Percentiles rank a stretch among this genome's conserved stretches.
Conservation (phyloP, 2,329 filamentous ascomycete species). For the Lachnellula arida region DNA sequence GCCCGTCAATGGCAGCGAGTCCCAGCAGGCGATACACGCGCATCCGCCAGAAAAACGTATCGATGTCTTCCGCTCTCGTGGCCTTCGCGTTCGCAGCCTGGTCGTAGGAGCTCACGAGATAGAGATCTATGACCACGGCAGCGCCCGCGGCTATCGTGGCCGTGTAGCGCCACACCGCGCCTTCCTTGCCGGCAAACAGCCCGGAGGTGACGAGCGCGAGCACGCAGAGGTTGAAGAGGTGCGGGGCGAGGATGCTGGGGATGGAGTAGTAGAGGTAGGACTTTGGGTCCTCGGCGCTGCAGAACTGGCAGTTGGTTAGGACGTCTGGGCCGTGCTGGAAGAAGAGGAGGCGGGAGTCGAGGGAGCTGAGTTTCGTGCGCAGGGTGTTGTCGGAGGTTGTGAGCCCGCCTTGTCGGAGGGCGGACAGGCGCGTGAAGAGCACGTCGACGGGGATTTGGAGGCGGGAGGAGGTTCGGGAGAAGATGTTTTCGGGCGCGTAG, state of each 20-base stretch:
- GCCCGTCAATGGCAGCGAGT: slow-evolving; percentile 60
- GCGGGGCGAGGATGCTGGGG: slow-evolving; percentile 68
- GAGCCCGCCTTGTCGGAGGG: slow-evolving; percentile 48
- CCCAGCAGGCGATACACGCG: slow-evolving; percentile 57
- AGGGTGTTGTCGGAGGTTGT: slow-evolving; percentile 60
- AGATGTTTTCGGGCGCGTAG: slow-evolving; percentile 76
- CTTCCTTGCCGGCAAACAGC: slow-evolving; percentile 57
- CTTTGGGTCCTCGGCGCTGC: slow-evolving; percentile 61
- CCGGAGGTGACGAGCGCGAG: slow-evolving; percentile 71
- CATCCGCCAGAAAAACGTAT: slow-evolving; percentile 68
- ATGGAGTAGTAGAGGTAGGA: slow-evolving; percentile 79
- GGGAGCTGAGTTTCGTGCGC: slow-evolving; percentile 61
- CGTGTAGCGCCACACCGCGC: slow-evolving; percentile 62
- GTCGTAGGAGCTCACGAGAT: slow-evolving; percentile 60
- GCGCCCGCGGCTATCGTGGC: slow-evolving; percentile 60
- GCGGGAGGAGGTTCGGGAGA: slow-evolving; percentile 70
- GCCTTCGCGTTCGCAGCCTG: slow-evolving; percentile 60
- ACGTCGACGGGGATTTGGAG: slow-evolving; percentile 82
- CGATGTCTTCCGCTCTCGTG: slow-evolving; percentile 56
- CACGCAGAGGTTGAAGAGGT: slow-evolving; percentile 70
- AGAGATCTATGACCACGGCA: slow-evolving; percentile 61
- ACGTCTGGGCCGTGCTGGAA: slow-evolving; percentile 74
- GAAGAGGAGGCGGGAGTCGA: slow-evolving; percentile 74
- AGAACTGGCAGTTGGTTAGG: slow-evolving; percentile 76
- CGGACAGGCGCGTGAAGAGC: slow-evolving; percentile 70